A percentile compares a stretch with the other conserved stretches of the same genome.
Evolutionary conservation across 139 green algal species (phyloP).

Genomic region (Zygnema circumcarinatum): DNA sequence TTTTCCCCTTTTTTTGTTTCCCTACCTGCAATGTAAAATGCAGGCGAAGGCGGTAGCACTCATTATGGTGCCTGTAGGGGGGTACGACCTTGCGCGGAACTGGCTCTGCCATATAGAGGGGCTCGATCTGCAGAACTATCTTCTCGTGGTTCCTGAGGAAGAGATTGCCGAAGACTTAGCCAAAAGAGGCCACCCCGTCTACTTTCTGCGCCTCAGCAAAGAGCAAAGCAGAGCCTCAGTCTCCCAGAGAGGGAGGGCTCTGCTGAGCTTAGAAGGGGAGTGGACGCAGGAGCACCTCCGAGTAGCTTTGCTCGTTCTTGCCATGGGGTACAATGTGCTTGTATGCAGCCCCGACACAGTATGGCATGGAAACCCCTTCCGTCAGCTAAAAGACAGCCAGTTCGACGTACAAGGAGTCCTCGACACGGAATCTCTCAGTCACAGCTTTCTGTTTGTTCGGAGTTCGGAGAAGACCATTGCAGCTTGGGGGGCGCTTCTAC

Average conservation of each 20-base stretch:
- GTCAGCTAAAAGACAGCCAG: not conserved
- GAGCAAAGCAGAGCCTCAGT: not conserved
- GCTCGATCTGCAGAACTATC: conserved; percentile 7
- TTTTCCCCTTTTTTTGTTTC: too few species aligned
- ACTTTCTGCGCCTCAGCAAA: conserved; percentile 3
- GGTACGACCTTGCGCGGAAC: conserved; percentile 10
- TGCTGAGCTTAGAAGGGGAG: not conserved
- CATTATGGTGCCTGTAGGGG: conserved; percentile 27
- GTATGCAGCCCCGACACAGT: conserved; percentile 19
- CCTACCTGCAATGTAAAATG: too few species aligned
- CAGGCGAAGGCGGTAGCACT: conserved; percentile 27
- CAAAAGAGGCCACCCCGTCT: conserved; percentile 21
- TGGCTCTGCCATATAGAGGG: conserved; percentile 46
- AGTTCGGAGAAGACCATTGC: not conserved
- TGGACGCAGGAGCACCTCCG: conserved; percentile 11
- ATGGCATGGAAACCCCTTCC: conserved; percentile 22
- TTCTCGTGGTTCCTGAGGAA: conserved; percentile 29
- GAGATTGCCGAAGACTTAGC: conserved; percentile 15
- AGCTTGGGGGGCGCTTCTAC: conserved; percentile 2
- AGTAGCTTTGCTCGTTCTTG: conserved; percentile 12
- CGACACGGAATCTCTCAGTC: conserved; percentile 14
- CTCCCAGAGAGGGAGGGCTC: not conserved
- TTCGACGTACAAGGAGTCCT: conserved; percentile 14
- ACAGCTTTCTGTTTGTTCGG: conserved; percentile 19
- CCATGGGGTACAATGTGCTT: conserved; percentile 28